Percentiles rank a stretch among this genome's conserved stretches.
Conservation (phyloP, 2,329 filamentous ascomycete genomes). For the Cryphonectria carpinicola region DNA sequence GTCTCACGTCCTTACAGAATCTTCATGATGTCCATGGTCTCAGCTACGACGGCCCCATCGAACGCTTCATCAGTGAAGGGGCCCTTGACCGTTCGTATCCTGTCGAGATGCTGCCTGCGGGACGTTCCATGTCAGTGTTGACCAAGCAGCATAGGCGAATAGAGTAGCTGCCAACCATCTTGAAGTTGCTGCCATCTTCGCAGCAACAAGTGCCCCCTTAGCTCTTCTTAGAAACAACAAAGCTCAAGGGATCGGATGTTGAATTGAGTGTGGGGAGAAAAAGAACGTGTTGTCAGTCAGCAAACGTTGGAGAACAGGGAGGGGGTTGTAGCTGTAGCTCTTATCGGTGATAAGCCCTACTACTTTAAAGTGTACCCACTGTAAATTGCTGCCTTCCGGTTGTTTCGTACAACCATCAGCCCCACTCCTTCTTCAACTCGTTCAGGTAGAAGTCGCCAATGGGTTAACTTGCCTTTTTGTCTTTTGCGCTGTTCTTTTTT, state of each 20-base stretch:
- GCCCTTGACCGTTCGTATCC: conserved; percentile 74
- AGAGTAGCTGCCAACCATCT: conserved; percentile 40
- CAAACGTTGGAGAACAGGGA: not conserved
- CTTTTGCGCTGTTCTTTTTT: not conserved
- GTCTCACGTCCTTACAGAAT: conserved; percentile 62
- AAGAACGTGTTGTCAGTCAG: conserved; percentile 13
- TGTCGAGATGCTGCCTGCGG: conserved; percentile 84
- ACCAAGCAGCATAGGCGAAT: not conserved
- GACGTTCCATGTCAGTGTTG: conserved; percentile 28
- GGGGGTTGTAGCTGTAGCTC: conserved; percentile 14
- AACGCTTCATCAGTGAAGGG: conserved; percentile 70
- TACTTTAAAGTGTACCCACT: not conserved
- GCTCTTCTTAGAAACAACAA: not conserved
- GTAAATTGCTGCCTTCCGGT: not conserved
- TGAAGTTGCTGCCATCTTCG: conserved; percentile 25
- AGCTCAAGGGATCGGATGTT: not conserved
- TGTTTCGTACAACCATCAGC: not conserved
- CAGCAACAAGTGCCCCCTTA: not conserved
- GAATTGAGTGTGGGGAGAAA: not conserved
- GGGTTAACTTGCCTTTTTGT: not conserved
- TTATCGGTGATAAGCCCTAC: conserved; percentile 27
- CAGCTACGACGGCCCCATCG: conserved; percentile 55
- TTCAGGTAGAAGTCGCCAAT: not conserved
- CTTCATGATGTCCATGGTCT: conserved; percentile 69
- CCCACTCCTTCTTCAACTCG: not conserved